These are phyloP conservation scores for Chrysoporthe cubensis DNA, from an alignment of 2,329 filamentous ascomycete species.

Conservation along the genomic window DNA sequence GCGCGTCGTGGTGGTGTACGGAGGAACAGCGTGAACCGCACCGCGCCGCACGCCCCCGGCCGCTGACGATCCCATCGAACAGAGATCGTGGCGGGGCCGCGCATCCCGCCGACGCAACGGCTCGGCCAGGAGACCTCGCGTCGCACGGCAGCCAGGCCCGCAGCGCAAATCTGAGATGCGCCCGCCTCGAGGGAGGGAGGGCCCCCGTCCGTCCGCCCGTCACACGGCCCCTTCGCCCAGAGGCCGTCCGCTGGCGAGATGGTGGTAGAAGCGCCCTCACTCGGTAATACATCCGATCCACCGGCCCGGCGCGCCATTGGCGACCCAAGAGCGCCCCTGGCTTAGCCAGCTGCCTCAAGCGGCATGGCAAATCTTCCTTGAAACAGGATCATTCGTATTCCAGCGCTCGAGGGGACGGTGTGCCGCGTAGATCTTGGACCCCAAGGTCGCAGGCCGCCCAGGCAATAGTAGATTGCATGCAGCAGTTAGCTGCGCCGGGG, in stretches of 20 bases:
- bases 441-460: background rate
- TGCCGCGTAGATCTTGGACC: background rate
- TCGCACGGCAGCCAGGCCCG: slow-evolving; percentile 20
- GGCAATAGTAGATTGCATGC: background rate
- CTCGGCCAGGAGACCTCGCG: slow-evolving; percentile 1
- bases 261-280: background rate
- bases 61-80: too few relatives aligned
- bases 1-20: too few relatives aligned
- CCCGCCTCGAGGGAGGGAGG: too few relatives aligned
- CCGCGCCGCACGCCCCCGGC: too few relatives aligned
- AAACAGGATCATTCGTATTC: slow-evolving; percentile 17
- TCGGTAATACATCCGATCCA: background rate
- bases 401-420: background rate
- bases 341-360: slow-evolving; percentile 5
- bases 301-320: slow-evolving; percentile 8
- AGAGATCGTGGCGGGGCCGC: background rate
- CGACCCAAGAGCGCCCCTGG: background rate
- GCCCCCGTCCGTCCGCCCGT: too few relatives aligned
- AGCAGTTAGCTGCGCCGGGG: background rate
- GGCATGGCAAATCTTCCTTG: slow-evolving; percentile 10
- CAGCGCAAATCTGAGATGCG: slow-evolving; percentile 5
- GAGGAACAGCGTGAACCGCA: background rate
- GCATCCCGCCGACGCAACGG: background rate
- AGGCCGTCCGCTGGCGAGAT: background rate
- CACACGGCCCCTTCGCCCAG: too few relatives aligned